These are phyloP conservation scores for Teunomyces lycoperdinae DNA, from an alignment of 805 yeast species.

Conservation along the genomic window DNA sequence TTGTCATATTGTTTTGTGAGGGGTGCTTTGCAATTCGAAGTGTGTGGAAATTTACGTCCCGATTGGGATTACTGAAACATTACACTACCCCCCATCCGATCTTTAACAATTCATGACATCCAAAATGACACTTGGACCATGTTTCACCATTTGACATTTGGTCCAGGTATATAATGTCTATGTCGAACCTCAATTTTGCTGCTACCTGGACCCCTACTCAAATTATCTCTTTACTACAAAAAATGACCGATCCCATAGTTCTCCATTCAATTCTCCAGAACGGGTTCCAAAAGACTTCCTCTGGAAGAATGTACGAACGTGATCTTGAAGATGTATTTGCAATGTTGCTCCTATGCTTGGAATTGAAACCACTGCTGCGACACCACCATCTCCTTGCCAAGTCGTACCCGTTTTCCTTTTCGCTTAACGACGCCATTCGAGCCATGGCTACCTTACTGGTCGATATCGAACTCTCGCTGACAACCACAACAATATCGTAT, in stretches of 20 bases:
- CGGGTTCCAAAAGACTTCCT: slow-evolving; percentile 48
- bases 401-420: slow-evolving; percentile 51
- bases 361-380: slow-evolving; percentile 12
- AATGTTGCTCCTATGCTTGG: slow-evolving; percentile 41
- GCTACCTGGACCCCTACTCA: too few species aligned
- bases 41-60: background rate
- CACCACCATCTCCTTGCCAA: slow-evolving; percentile 15
- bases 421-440: slow-evolving; percentile 47
- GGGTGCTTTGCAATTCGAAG: background rate
- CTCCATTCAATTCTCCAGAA: slow-evolving; percentile 42
- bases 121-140: background rate
- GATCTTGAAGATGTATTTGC: slow-evolving; percentile 64
- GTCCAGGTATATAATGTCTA: background rate
- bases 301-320: slow-evolving; percentile 49
- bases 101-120: background rate
- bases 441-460: slow-evolving; percentile 50
- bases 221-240: background rate
- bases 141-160: background rate
- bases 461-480: slow-evolving; percentile 45
- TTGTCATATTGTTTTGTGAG: background rate
- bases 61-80: background rate
- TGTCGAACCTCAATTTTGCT: background rate
- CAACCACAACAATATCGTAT: slow-evolving; percentile 55
- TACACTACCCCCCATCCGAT: background rate
- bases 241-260: background rate